Evolutionary conservation across 306 rosid species (phyloP).

Genomic region (Cajanus cajan): DNA sequence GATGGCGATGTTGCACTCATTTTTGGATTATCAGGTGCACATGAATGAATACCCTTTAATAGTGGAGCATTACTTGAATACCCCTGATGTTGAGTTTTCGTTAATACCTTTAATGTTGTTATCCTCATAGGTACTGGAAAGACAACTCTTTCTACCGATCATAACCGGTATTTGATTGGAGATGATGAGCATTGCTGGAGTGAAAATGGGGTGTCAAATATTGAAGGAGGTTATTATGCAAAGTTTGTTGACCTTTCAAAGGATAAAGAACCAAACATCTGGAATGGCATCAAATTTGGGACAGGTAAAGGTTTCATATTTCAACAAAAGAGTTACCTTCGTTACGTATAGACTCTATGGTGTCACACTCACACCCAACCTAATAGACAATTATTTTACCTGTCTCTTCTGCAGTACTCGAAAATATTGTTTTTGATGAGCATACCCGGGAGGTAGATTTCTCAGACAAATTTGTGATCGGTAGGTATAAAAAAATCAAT

Average conservation of each 20-base stretch:
- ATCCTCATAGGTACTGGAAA: conserved; percentile 64
- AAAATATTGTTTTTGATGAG: conserved; percentile 81
- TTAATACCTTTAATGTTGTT: not conserved
- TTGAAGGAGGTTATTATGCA: conserved; percentile 91
- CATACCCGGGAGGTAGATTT: conserved; percentile 74
- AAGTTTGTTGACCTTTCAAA: conserved; percentile 74
- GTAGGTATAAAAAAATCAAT: conserved; percentile 34
- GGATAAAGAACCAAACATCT: conserved; percentile 79
- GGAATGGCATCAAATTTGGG: conserved; percentile 83
- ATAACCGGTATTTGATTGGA: conserved; percentile 69
- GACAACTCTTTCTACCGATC: conserved; percentile 81
- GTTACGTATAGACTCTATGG: not conserved
- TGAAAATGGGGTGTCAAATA: conserved; percentile 78
- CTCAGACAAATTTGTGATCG: conserved; percentile 68
- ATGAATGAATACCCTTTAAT: not conserved
- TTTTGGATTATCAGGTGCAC: conserved; percentile 79
- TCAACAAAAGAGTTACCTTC: not conserved
- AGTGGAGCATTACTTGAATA: conserved; percentile 8
- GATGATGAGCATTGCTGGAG: conserved; percentile 92
- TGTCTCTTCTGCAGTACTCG: conserved; percentile 52
- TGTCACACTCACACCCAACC: conserved; percentile 12
- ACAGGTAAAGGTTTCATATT: conserved; percentile 44
- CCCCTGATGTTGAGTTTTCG: not conserved
- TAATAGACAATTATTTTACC: conserved; percentile 6
- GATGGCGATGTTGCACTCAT: conserved; percentile 82